Evolutionary conservation across 176 grass and related monocot genomes (phyloP).

Genomic region (Paspalum vaginatum): DNA sequence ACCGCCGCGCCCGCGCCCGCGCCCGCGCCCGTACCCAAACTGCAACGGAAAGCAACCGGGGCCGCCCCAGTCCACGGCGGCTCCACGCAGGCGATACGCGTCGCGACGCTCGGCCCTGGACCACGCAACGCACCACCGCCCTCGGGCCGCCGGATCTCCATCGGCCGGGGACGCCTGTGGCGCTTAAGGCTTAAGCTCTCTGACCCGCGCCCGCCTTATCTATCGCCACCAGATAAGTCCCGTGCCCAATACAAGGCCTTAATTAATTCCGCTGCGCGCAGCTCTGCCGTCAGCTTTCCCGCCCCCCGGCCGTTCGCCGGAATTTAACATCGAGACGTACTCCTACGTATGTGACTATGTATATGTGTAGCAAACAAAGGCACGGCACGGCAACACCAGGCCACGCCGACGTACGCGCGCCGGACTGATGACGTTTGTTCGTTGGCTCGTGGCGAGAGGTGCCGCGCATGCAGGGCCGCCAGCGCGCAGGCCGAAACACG

Average conservation of each 20-base stretch:
- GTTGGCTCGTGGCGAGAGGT: constrained; percentile 4
- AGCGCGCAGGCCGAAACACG: constrained; percentile 15
- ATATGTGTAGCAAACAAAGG: too few relatives aligned
- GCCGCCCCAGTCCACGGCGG: neutral
- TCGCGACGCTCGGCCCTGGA: neutral
- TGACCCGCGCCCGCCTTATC: neutral
- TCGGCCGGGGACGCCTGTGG: neutral
- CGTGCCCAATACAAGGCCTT: constrained; percentile 13
- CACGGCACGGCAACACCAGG: too few relatives aligned
- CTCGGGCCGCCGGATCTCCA: too few relatives aligned
- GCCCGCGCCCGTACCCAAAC: neutral
- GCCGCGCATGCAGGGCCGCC: constrained; percentile 45
- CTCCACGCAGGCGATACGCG: too few relatives aligned
- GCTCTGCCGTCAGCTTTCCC: neutral
- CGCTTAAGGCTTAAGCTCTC: constrained; percentile 9
- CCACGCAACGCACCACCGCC: neutral
- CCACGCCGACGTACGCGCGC: too few relatives aligned
- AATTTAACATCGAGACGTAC: too few relatives aligned
- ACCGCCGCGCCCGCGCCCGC: neutral
- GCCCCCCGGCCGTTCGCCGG: neutral
- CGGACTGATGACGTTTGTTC: neutral
- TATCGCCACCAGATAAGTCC: constrained; percentile 41
- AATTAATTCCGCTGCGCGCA: neutral
- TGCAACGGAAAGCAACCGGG: constrained; percentile 36
- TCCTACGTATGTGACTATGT: too few relatives aligned